Base-by-base conservation (phyloP, 495 filamentous ascomycete species). In the Penicillium steckii region DNA sequence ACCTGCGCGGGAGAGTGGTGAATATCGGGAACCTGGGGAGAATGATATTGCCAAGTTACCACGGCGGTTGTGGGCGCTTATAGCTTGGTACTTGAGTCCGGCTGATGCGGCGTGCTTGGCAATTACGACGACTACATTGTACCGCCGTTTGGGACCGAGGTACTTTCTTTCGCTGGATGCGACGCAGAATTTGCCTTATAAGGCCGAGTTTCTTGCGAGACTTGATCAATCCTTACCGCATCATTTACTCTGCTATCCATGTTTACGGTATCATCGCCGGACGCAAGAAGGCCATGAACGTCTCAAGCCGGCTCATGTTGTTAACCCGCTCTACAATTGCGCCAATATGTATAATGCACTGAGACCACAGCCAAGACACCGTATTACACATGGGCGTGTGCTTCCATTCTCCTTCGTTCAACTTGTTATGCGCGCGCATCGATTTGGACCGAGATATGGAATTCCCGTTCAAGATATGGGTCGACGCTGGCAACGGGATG, bases 181-280 rank as follows among this genome's bases (percentile, higher is more conserved):
- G 15, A 70, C 73, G 4, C 56, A 75, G 8, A 74, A 78, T 53
- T 51, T 46, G 5, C 56, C 65, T 19, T 53, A 75, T 41, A 75
- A 70, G 30, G 56, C 72, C 23, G 61, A 69, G 7, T 82, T 85
- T 61, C 69, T 85, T 6, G 46, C 61, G 7, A 44, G 55, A 0
- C 65, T 83, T 44, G 80, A 84, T 52, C 52, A 53, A 13, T 49
- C 64, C 3, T 62, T 78, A 9, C 81, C 81, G 0, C 58, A 70
- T 30, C 78, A 84, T 48, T 69, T 85, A 19, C 70, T 84, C 29
- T 85, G 82, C 62, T 77, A 79, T 59, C 73, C 75, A n/a, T 85
- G 82, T 55, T 70, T 48, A 3, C 48, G 48, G 21, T 85, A 73
- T 57, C 82, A 85, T 60, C 62, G 60, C 4, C 73, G 82, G 48